Evolutionary conservation across 1,284 basidiomycete species (phyloP).

Genomic region (Melampsora allii-populina): DNA sequence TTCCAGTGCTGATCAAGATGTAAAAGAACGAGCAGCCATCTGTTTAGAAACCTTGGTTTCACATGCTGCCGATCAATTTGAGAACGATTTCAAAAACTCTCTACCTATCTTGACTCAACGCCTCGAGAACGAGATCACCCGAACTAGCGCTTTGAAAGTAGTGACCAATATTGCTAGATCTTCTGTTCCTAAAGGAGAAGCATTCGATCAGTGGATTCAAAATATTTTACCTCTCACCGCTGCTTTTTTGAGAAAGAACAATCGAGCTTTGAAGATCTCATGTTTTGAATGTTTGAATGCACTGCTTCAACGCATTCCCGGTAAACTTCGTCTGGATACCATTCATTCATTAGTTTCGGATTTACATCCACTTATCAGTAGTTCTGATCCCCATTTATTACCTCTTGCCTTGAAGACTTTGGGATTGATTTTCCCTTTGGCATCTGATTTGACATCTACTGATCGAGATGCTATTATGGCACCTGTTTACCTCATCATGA

Average conservation of each 20-base stretch:
- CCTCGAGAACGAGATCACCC: constrained; percentile 62
- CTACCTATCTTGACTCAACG: constrained; percentile 70
- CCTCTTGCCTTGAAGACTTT: constrained; percentile 70
- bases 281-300: constrained; percentile 75
- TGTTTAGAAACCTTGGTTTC: constrained; percentile 81
- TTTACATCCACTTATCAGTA: constrained; percentile 68
- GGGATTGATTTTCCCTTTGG: constrained; percentile 66
- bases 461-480: constrained; percentile 56
- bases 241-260: constrained; percentile 71
- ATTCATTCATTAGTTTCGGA: constrained; percentile 66
- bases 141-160: constrained; percentile 56
- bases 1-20: constrained; percentile 84
- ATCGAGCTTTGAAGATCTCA: constrained; percentile 72
- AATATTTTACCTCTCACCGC: constrained; percentile 74
- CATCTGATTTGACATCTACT: constrained; percentile 65
- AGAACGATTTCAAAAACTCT: constrained; percentile 50
- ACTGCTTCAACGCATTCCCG: constrained; percentile 68
- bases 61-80: constrained; percentile 68
- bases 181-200: constrained; percentile 52
- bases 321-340: constrained; percentile 62
- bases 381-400: constrained; percentile 70
- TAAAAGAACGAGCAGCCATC: constrained; percentile 75
- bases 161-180: constrained; percentile 56
- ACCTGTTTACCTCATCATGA: constrained; percentile 36
- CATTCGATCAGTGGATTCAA: constrained; percentile 70